phyloP scores from a whole-genome alignment of 805 yeast genomes.

The Pichia pseudocactophila region DNA sequence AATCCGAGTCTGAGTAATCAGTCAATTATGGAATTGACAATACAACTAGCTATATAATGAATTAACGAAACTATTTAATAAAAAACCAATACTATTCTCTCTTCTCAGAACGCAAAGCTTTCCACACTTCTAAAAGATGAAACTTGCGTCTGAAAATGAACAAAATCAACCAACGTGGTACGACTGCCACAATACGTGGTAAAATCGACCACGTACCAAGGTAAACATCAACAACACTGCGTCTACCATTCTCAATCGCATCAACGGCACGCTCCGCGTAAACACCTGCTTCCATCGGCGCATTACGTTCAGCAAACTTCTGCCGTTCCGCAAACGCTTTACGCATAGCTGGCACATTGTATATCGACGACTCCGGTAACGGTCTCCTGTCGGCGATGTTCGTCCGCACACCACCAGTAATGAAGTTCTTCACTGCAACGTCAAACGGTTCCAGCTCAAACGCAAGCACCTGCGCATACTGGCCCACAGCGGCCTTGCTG shows the following conservation, averaged over 20 bases:
- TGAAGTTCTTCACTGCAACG: constrained; percentile 57
- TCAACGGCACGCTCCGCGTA: constrained; percentile 50
- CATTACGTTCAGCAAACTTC: constrained; percentile 48
- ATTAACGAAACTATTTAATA: neutral
- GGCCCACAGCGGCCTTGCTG: constrained; percentile 69
- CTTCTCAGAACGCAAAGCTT: constrained; percentile 13
- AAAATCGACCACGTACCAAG: constrained; percentile 36
- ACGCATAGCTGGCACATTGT: constrained; percentile 40
- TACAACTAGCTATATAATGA: neutral
- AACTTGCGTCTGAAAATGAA: constrained; percentile 25
- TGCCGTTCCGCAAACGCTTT: constrained; percentile 43
- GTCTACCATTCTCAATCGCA: constrained; percentile 34
- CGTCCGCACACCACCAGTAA: constrained; percentile 72
- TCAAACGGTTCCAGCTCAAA: constrained; percentile 65
- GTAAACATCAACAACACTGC: constrained; percentile 41
- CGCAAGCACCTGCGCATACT: constrained; percentile 53
- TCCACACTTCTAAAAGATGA: constrained; percentile 29
- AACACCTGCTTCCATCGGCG: constrained; percentile 49
- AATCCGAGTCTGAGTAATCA: neutral
- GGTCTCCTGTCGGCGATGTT: constrained; percentile 60
- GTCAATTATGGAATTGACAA: neutral
- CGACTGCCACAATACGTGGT: constrained; percentile 19
- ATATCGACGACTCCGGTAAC: constrained; percentile 48
- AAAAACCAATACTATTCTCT: no score
- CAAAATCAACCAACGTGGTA: constrained; percentile 23